Base-by-base conservation (phyloP, 2,329 filamentous ascomycete species). In the Amphichorda felina region DNA sequence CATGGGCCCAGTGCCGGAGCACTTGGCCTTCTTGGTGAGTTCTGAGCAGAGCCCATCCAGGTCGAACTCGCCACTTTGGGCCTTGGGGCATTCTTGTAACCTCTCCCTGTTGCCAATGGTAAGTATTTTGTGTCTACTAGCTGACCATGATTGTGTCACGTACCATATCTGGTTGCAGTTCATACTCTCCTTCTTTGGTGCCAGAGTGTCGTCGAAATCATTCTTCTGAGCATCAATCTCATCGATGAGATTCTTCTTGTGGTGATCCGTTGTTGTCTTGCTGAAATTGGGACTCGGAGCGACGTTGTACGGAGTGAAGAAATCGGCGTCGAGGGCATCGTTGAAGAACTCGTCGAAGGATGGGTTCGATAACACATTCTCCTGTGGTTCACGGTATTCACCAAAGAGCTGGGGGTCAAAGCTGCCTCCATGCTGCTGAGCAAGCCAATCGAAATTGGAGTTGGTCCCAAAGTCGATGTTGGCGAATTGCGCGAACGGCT, bases 81-180 rank as follows among this genome's bases (percentile, higher is more conserved):
- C 91, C 54, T 82, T 87, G 40, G 86, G 79, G 56, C 87, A 93
- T 25, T 72, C 75, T 62, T 93, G 85, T 16, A 95, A 61, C 60
- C 85, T 86, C 58, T 94, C 87, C 91, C 89, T 95, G 51, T 38
- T 10, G 35, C 26, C 22, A 31, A 28, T 22, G 22, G 26, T 30
- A 7, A 29, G 15, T 26, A 7, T 15, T 1, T 30, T 2, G 7
- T 15, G 13, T 18, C 21, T 24, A 10, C 10, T 24, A 10, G 21
- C 6, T 6, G 10, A 6, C 21, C 10, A 10, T 6, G 21, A 24
- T 17, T 8, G 10, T 13, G 34, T 66, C 19, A 24, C 82, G 53
- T 73, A 95, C 89, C 89, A 96, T 35, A 96, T 88, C 54, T 91
- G 88, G 47, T 82, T 88, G 61, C 88, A 95, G 40, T 75, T 86